Percentiles rank a stretch among this genome's conserved stretches.
Evolutionary conservation across 1,139 yeast genomes (phyloP).

Genomic region (Yamadazyma spencermartinsiae): DNA sequence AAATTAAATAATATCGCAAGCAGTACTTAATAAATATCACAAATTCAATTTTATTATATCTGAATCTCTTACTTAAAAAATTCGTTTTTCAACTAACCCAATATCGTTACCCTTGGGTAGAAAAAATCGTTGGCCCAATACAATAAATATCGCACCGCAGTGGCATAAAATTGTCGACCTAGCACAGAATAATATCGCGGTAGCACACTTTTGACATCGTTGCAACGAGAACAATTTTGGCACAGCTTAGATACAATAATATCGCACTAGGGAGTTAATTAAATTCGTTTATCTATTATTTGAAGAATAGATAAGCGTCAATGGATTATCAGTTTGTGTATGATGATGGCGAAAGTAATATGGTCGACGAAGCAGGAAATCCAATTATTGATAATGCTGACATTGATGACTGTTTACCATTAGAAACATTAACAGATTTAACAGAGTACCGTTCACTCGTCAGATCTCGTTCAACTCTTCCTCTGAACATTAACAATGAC

Average conservation of each 20-base stretch:
- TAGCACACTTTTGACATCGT: slow-evolving; percentile 1
- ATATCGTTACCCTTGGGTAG: slow-evolving; percentile 1
- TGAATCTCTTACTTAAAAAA: background rate
- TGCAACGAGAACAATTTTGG: slow-evolving; percentile 1
- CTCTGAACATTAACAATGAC: slow-evolving; percentile 3
- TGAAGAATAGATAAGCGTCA: slow-evolving; percentile 3
- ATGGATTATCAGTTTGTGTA: slow-evolving; percentile 9
- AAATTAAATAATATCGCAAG: slow-evolving; percentile 1
- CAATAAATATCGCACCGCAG: background rate
- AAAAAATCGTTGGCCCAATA: background rate
- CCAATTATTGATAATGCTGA: slow-evolving; percentile 9
- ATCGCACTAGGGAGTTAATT: slow-evolving; percentile 6
- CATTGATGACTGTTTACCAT: slow-evolving; percentile 9
- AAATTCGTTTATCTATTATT: slow-evolving; percentile 2
- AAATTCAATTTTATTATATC: slow-evolving; percentile 1
- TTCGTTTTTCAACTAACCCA: slow-evolving; percentile 1
- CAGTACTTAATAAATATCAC: slow-evolving; percentile 1
- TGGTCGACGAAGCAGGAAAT: slow-evolving; percentile 11
- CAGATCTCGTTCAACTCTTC: slow-evolving; percentile 4
- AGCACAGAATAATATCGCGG: background rate
- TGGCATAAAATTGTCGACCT: too few relatives aligned
- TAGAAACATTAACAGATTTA: slow-evolving; percentile 6
- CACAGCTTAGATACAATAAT: slow-evolving; percentile 1
- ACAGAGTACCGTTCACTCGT: slow-evolving; percentile 5
- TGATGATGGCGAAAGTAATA: slow-evolving; percentile 9